Percentiles rank a stretch among this genome's conserved stretches.
These are phyloP conservation scores for Echium plantagineum DNA, from an alignment of 257 asterid species.

Conservation along the genomic window DNA sequence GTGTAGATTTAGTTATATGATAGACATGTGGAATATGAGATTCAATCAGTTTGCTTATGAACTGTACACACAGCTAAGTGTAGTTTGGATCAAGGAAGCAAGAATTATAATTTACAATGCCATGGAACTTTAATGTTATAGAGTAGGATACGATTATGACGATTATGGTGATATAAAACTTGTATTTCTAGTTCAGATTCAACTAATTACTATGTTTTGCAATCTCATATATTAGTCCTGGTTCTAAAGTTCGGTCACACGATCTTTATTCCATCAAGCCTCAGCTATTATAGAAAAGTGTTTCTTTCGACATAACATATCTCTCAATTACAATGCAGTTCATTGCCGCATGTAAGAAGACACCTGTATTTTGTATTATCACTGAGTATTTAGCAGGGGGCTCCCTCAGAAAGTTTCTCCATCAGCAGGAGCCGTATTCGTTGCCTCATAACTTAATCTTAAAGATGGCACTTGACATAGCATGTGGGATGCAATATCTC, in stretches of 20 bases:
- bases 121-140: too few species aligned
- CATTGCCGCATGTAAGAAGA: conserved; percentile 89
- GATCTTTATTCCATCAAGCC: background rate
- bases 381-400: conserved; percentile 92
- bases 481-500: conserved; percentile 87
- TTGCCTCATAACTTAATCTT: conserved; percentile 64
- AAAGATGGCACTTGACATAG: conserved; percentile 72
- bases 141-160: too few species aligned
- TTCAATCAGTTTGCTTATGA: too few species aligned
- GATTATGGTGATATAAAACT: too few species aligned
- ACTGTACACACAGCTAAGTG: too few species aligned
- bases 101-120: too few species aligned
- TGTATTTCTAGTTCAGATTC: background rate
- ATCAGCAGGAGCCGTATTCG: conserved; percentile 84
- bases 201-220: background rate
- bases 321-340: conserved; percentile 39
- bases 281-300: background rate
- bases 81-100: too few species aligned
- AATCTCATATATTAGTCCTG: background rate
- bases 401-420: conserved; percentile 80
- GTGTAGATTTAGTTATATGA: background rate
- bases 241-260: background rate
- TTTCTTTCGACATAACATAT: conserved; percentile 3
- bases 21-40: background rate
- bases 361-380: conserved; percentile 90